These are phyloP conservation scores for Podila horticola DNA, from an alignment of 192 early-diverging fungal genomes.

Conservation along the genomic window DNA sequence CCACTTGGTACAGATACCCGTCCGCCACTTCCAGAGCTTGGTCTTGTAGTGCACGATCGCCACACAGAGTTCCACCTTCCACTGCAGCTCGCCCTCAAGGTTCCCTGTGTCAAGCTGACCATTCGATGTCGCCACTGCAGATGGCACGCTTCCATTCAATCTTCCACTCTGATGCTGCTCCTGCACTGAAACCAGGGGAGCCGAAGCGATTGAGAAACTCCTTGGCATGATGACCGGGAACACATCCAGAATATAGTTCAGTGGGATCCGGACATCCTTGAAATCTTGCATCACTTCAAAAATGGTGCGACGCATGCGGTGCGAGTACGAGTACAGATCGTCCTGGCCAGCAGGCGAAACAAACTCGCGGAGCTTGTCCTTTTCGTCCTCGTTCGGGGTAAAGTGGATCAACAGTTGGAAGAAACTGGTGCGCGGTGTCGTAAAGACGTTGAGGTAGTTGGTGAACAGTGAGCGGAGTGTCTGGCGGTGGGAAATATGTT, in stretches of 20 bases:
- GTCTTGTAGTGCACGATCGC: slow-evolving; percentile 92
- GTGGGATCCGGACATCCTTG: slow-evolving; percentile 72
- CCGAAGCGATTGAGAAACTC: slow-evolving; percentile 89
- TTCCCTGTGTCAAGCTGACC: slow-evolving; percentile 9
- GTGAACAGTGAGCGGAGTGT: slow-evolving; percentile 84
- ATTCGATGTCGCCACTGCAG: slow-evolving; percentile 5
- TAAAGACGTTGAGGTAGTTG: slow-evolving; percentile 84
- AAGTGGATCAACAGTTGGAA: slow-evolving; percentile 91
- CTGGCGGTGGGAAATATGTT: slow-evolving; percentile 58
- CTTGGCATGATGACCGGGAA: slow-evolving; percentile 84
- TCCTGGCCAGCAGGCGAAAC: slow-evolving; percentile 81
- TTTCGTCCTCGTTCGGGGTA: slow-evolving; percentile 70
- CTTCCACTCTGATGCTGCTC: slow-evolving; percentile 17
- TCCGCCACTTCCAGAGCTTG: slow-evolving; percentile 72
- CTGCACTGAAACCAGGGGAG: slow-evolving; percentile 42
- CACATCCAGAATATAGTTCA: slow-evolving; percentile 86
- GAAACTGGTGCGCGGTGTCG: slow-evolving; percentile 89
- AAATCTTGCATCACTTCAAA: slow-evolving; percentile 91
- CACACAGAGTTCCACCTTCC: slow-evolving; percentile 78
- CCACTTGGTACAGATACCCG: slow-evolving; percentile 89
- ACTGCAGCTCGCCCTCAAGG: slow-evolving; percentile 27
- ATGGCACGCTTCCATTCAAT: background rate
- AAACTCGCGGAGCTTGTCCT: slow-evolving; percentile 87
- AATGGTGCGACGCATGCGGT: slow-evolving; percentile 81
- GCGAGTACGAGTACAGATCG: slow-evolving; percentile 90